phyloP scores from a whole-genome alignment of 768 basidiomycete genomes.

The Hysterangium stoloniferum region DNA sequence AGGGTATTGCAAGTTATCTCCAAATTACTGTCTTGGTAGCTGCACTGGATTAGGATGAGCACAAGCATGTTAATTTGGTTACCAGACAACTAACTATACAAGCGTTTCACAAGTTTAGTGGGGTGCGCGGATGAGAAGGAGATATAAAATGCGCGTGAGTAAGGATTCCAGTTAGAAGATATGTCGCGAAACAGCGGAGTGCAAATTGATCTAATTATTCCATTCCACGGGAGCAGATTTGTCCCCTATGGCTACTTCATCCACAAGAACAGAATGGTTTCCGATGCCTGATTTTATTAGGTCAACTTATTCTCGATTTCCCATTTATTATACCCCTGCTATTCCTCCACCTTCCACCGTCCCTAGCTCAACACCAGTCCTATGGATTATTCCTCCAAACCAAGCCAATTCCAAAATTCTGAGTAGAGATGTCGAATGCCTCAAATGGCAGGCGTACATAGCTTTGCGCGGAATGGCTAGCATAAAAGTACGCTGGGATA shows the following conservation, averaged over 20 bases:
- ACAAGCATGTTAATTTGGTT: too few relatives aligned
- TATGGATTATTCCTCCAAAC: constrained; percentile 60
- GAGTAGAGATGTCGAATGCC: constrained; percentile 75
- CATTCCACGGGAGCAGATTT: neutral
- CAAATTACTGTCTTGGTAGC: too few relatives aligned
- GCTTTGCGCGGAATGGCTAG: constrained; percentile 56
- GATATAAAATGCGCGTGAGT: too few relatives aligned
- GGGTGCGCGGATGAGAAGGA: too few relatives aligned
- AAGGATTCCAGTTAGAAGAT: too few relatives aligned
- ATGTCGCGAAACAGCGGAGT: too few relatives aligned
- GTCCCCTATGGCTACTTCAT: neutral
- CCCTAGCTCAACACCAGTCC: constrained; percentile 33
- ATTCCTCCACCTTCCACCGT: neutral
- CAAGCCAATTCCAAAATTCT: constrained; percentile 30
- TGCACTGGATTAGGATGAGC: too few relatives aligned
- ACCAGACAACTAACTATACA: too few relatives aligned
- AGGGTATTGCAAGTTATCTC: too few relatives aligned
- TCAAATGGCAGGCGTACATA: constrained; percentile 86
- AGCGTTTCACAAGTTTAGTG: too few relatives aligned
- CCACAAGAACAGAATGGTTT: neutral
- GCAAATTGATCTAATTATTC: too few relatives aligned
- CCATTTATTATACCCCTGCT: neutral
- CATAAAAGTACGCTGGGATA: constrained; percentile 50
- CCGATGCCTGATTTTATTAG: constrained; percentile 6
- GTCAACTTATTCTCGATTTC: constrained; percentile 5